These are phyloP conservation scores for Phytophthora pinifolia DNA, from an alignment of 352 stramenopile genomes.

Conservation along the genomic window DNA sequence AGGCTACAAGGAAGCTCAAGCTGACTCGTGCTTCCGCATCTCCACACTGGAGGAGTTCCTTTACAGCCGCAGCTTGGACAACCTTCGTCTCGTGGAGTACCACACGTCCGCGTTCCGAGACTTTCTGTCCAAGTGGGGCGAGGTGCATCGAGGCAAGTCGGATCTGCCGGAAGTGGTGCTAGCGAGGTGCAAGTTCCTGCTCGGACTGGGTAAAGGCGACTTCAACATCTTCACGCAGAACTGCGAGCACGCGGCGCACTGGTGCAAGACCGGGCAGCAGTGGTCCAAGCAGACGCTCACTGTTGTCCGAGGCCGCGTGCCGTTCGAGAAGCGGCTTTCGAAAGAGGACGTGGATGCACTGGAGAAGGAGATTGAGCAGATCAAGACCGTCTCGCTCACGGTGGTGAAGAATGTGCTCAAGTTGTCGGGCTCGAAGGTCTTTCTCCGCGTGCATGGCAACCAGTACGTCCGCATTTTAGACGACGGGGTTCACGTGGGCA, in stretches of 20 bases:
- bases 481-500: conserved; percentile 44
- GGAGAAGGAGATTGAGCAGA: conserved; percentile 60
- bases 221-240: conserved; percentile 85
- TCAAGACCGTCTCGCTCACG: conserved; percentile 54
- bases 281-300: conserved; percentile 77
- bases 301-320: conserved; percentile 45
- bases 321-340: conserved; percentile 59
- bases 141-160: conserved; percentile 70
- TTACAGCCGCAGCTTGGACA: conserved; percentile 44
- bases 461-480: conserved; percentile 51
- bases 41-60: conserved; percentile 75
- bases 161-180: conserved; percentile 76
- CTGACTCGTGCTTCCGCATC: conserved; percentile 76
- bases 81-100: conserved; percentile 73
- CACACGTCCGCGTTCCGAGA: conserved; percentile 69
- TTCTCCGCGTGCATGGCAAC: conserved; percentile 61
- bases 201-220: conserved; percentile 65
- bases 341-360: conserved; percentile 69
- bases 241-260: conserved; percentile 79
- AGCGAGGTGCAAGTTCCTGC: conserved; percentile 70
- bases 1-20: conserved; percentile 54
- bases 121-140: conserved; percentile 66
- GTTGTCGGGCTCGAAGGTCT: conserved; percentile 55
- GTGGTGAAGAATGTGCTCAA: conserved; percentile 64
- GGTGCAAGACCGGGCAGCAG: conserved; percentile 78